These are phyloP conservation scores for Fonsecaea monophora DNA, from an alignment of 2,329 filamentous ascomycete genomes.

Conservation along the genomic window DNA sequence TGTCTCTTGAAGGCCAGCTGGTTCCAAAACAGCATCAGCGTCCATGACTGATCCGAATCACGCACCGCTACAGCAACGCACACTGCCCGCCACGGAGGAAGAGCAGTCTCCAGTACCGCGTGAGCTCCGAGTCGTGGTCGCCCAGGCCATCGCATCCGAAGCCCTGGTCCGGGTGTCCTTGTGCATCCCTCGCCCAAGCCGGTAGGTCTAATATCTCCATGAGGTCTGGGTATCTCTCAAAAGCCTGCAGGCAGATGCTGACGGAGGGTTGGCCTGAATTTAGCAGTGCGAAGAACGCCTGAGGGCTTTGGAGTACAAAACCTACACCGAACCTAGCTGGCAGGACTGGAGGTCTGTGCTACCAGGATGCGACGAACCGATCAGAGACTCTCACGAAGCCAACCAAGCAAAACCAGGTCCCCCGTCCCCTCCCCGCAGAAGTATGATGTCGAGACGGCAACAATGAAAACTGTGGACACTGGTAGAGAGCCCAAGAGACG, in stretches of 20 bases:
- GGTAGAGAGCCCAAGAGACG: no score
- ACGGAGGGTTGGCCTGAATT: background rate
- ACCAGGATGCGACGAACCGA: no score
- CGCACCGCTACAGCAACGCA: background rate
- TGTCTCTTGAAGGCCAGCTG: background rate
- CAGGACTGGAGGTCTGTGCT: no score
- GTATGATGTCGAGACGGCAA: no score
- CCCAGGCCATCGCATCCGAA: slow-evolving; percentile 1
- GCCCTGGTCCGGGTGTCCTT: background rate
- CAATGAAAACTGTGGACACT: no score
- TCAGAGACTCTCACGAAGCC: no score
- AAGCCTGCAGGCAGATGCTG: background rate
- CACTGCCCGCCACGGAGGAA: background rate
- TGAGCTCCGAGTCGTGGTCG: background rate
- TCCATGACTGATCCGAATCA: background rate
- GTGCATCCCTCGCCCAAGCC: background rate
- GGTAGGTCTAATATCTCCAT: background rate
- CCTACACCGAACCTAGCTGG: no score
- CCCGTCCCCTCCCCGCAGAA: no score
- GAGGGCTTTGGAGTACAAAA: no score
- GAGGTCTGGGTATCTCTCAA: background rate
- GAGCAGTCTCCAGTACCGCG: background rate
- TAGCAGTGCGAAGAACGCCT: background rate
- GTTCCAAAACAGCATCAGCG: background rate
- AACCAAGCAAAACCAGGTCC: no score